Evolutionary conservation across 257 asterid genomes (phyloP).

Genomic region (Schizonepeta tenuifolia): DNA sequence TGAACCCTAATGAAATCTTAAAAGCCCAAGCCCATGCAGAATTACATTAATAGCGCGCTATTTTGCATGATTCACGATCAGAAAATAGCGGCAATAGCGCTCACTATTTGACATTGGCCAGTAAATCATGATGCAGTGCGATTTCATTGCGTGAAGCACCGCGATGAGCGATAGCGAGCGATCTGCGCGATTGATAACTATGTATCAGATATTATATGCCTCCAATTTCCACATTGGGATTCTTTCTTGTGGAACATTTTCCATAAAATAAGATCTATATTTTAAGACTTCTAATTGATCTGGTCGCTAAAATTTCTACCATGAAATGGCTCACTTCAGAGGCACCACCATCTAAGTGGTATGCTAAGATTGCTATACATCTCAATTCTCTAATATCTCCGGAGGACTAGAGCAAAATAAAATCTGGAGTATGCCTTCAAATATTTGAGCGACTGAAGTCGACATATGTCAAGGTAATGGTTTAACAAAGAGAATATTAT

Average conservation of each 20-base stretch:
- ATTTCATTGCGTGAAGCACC: no score
- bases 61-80: no score
- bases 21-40: no score
- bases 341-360: slow-evolving; percentile 4
- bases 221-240: slow-evolving; percentile 21
- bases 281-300: slow-evolving; percentile 15
- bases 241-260: slow-evolving; percentile 22
- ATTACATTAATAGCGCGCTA: no score
- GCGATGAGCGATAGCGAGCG: no score
- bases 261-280: slow-evolving; percentile 19
- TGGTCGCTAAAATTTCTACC: slow-evolving; percentile 9
- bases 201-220: slow-evolving; percentile 16
- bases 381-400: background rate
- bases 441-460: slow-evolving; percentile 18
- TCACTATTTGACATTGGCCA: no score
- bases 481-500: background rate
- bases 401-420: slow-evolving; percentile 1
- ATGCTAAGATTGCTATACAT: background rate
- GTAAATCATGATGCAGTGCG: no score
- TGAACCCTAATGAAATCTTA: no score
- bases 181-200: no score
- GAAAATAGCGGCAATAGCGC: no score
- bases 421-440: slow-evolving; percentile 5
- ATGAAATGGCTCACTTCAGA: background rate
- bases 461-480: background rate